These are phyloP conservation scores for Lumnitzera racemosa DNA, from an alignment of 345 rosid genomes.

Conservation along the genomic window DNA sequence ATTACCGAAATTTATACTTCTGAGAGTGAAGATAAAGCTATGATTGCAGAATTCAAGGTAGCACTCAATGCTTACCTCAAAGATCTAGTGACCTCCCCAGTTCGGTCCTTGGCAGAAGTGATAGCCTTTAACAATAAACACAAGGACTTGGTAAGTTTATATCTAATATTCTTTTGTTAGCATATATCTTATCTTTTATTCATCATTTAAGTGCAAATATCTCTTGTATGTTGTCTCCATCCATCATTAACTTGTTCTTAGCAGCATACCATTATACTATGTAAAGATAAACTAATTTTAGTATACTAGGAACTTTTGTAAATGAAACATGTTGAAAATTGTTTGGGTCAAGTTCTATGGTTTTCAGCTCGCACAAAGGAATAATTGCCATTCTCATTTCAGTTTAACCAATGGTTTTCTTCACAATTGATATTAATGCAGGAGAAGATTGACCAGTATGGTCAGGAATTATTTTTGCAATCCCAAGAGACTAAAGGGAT, in stretches of 20 bases:
- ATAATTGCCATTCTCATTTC: background rate
- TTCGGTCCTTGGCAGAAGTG: constrained; percentile 47
- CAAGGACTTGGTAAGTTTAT: constrained; percentile 25
- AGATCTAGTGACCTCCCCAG: constrained; percentile 39
- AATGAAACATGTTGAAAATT: background rate
- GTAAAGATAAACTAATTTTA: background rate
- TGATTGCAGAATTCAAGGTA: constrained; percentile 49
- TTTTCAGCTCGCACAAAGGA: background rate
- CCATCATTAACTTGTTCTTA: background rate
- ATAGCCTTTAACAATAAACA: constrained; percentile 44
- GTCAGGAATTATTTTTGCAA: constrained; percentile 32
- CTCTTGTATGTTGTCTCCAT: background rate
- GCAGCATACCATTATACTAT: background rate
- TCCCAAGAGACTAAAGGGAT: constrained; percentile 37
- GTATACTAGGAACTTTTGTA: background rate
- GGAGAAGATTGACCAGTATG: constrained; percentile 44
- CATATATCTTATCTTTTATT: background rate
- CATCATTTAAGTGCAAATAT: background rate
- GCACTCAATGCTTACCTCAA: constrained; percentile 40
- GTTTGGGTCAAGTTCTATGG: background rate
- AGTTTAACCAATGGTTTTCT: background rate
- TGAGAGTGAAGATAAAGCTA: constrained; percentile 21
- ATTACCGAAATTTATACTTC: constrained; percentile 11
- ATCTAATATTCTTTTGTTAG: background rate
- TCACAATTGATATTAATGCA: constrained; percentile 10